Conservation (phyloP, 2,329 filamentous ascomycete species). For the Botrytis byssoidea region DNA sequence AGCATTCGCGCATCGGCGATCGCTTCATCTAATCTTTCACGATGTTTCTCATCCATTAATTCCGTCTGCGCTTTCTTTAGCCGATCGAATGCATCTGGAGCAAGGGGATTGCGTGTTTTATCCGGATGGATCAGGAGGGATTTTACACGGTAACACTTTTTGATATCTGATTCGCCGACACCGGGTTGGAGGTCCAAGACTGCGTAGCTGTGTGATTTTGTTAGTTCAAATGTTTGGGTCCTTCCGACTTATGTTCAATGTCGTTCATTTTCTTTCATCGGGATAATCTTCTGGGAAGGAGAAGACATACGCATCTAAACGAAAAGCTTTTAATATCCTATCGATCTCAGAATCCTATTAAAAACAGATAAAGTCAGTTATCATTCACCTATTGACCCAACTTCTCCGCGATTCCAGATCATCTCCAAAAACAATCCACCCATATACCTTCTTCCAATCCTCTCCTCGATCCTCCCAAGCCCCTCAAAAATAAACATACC, state of each 20-base stretch:
- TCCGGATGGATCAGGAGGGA: slow-evolving; percentile 99
- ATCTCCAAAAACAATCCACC: neutral
- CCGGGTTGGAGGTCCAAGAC: slow-evolving; percentile 95
- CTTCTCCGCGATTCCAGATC: neutral
- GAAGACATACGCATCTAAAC: slow-evolving; percentile 60
- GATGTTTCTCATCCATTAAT: slow-evolving; percentile 91
- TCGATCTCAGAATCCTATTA: slow-evolving; percentile 88
- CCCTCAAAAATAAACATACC: slow-evolving; percentile 46
- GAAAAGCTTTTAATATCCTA: slow-evolving; percentile 87
- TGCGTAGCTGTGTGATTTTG: slow-evolving; percentile 64
- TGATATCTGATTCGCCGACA: slow-evolving; percentile 94
- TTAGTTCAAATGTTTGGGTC: slow-evolving; percentile 18
- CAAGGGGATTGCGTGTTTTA: slow-evolving; percentile 87
- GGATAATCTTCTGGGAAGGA: neutral
- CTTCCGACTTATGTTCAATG: neutral
- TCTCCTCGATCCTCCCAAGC: rapidly evolving
- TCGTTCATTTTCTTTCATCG: neutral
- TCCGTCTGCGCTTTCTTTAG: slow-evolving; percentile 91
- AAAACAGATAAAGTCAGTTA: neutral
- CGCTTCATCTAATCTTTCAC: slow-evolving; percentile 82
- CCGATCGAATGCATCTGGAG: slow-evolving; percentile 93
- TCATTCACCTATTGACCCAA: slow-evolving; percentile 15
- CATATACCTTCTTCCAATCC: neutral
- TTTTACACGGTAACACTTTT: slow-evolving; percentile 89
- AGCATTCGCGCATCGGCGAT: slow-evolving; percentile 96